phyloP scores from a whole-genome alignment of 805 yeast species.

The Saccharomycopsis javanensis region DNA sequence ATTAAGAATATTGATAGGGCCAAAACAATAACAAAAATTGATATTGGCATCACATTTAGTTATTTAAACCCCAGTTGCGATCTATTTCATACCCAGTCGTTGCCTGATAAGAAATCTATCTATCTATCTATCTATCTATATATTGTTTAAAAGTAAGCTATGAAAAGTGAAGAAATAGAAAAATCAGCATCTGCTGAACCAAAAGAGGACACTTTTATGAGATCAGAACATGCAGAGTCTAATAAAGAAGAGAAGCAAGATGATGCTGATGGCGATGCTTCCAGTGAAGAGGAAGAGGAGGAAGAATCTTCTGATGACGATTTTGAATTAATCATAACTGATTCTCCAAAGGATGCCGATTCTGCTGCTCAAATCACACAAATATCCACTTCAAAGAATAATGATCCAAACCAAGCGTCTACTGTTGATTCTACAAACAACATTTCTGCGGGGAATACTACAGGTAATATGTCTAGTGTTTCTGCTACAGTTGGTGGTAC shows the following conservation, averaged over 20 bases:
- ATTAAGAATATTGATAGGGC: too few species aligned
- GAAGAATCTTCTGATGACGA: constrained; percentile 30
- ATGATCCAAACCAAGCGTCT: constrained; percentile 18
- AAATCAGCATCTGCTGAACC: neutral
- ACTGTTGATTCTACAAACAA: constrained; percentile 24
- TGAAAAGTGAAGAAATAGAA: neutral
- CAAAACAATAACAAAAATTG: too few species aligned
- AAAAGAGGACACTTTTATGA: neutral
- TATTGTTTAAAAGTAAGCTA: neutral
- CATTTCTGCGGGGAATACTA: constrained; percentile 23
- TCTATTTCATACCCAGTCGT: too few species aligned
- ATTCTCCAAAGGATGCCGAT: constrained; percentile 20
- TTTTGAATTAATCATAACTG: constrained; percentile 73
- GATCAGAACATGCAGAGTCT: constrained; percentile 14
- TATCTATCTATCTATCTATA: too few species aligned
- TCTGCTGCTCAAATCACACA: neutral
- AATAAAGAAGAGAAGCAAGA: constrained; percentile 20
- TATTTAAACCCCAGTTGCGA: too few species aligned
- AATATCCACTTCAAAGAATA: neutral
- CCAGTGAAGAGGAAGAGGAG: constrained; percentile 19
- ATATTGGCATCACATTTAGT: too few species aligned
- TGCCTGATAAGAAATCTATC: too few species aligned
- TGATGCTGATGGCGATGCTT: constrained; percentile 24
- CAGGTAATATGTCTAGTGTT: neutral
- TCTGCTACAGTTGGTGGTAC: neutral